Evolutionary conservation across 306 rosid species (phyloP).

Genomic region (Benincasa hispida): DNA sequence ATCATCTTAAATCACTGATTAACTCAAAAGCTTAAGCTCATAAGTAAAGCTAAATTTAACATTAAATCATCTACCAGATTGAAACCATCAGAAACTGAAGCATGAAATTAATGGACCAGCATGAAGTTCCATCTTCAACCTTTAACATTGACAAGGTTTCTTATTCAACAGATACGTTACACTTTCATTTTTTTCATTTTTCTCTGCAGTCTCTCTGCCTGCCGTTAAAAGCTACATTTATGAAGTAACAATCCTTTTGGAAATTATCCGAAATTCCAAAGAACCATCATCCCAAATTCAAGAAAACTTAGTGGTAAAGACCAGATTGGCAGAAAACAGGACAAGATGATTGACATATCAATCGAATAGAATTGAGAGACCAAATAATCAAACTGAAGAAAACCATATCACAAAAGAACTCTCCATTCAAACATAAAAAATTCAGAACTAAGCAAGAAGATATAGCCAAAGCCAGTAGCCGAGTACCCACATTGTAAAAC

Average conservation of each 20-base stretch:
- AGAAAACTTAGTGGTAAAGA: neutral
- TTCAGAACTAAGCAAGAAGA: neutral
- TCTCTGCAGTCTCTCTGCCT: no score
- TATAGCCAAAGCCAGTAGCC: neutral
- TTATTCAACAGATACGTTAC: neutral
- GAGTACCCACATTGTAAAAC: neutral
- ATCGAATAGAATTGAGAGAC: neutral
- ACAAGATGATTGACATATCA: neutral
- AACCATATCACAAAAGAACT: neutral
- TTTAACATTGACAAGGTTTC: neutral
- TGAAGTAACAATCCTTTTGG: neutral
- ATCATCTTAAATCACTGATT: no score
- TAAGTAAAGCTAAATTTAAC: no score
- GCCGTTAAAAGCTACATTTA: neutral
- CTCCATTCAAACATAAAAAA: neutral
- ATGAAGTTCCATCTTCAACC: neutral
- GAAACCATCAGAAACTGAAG: neutral
- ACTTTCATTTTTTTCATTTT: no score
- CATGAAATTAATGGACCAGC: neutral
- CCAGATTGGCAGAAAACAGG: neutral
- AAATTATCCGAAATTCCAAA: neutral
- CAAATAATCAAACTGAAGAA: neutral
- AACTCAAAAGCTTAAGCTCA: no score
- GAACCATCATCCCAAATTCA: neutral
- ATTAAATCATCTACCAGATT: no score